Percentiles rank a stretch among this genome's conserved stretches.
phyloP scores from a whole-genome alignment of 1,284 basidiomycete genomes.

The Taiwanofungus camphoratus region DNA sequence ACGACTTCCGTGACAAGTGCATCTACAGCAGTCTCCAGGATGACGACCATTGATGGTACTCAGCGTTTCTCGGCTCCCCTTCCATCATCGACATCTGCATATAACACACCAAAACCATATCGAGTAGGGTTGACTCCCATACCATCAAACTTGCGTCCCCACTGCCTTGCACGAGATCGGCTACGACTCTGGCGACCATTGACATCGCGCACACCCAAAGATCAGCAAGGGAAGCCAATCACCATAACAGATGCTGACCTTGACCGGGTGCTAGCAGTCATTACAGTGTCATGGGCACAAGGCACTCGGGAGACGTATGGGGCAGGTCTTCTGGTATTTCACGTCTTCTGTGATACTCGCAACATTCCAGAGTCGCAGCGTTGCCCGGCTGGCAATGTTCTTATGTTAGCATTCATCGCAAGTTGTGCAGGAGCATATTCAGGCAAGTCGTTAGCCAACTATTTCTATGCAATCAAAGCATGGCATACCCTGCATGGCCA shows the following conservation, averaged over 20 bases:
- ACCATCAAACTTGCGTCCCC: conserved; percentile 17
- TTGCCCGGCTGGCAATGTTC: conserved; percentile 1
- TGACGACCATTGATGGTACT: background rate
- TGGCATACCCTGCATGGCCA: conserved; percentile 33
- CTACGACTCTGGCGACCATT: conserved; percentile 13
- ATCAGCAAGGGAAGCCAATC: background rate
- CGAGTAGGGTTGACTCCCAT: conserved; percentile 12
- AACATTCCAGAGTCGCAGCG: conserved; percentile 5
- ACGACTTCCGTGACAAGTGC: background rate
- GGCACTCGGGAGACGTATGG: conserved; percentile 8
- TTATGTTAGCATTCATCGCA: conserved; percentile 8
- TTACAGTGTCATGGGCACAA: background rate
- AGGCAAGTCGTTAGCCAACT: conserved; percentile 23
- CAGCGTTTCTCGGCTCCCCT: background rate
- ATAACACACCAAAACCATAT: background rate
- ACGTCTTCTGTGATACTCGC: conserved; percentile 10
- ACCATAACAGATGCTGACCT: conserved; percentile 1
- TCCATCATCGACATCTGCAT: background rate
- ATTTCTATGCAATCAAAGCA: conserved; percentile 22
- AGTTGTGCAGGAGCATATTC: conserved; percentile 18
- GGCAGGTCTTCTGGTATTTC: conserved; percentile 9
- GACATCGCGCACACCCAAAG: background rate
- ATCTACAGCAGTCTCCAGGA: background rate
- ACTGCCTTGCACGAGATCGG: conserved; percentile 17
- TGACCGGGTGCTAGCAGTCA: background rate